Evolutionary conservation across 495 filamentous ascomycete genomes (phyloP), one percentile per base, ranked within the genome.

Genomic region (Lasiosphaeriaceae sp.): DNA sequence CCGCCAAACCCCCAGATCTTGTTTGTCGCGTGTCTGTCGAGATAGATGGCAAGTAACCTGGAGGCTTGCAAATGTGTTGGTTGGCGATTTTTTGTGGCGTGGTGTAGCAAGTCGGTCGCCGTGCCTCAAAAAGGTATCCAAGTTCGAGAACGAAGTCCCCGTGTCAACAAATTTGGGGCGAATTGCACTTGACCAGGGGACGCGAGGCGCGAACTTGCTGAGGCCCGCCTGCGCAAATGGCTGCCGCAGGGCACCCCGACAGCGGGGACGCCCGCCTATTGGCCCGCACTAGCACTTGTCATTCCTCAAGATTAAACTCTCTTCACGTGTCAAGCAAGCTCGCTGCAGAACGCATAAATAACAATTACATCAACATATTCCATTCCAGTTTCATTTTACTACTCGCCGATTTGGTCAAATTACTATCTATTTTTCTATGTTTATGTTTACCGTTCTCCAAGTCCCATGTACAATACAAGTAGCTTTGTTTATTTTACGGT

Each of bases 131-230:
- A 3, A 47, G 45, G 45, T 6, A 47, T 47, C 19, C 5, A n/a
- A 44, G 3, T 4, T 31, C 26, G 26, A 31, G 26, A 17, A 43
- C 39, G 14, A 43, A 12, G 14, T 23, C 57, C 51, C 57, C 50
- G 59, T 64, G 68, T 71, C 68, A 71, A 71, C 68, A 71, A 71
- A 66, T 61, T 69, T 60, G 50, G 55, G 57, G 48, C 39, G 14
- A 16, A 16, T 14, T 6, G 39, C 14, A 17, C 14, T 50, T 29
- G 54, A 56, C 57, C 49, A 55, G 50, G 52, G 53, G 62, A 67
- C 67, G 67, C 67, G 63, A 64, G 52, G 61, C 67, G 63, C 65
- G 64, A 50, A 47, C 47, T 48, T 29, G 52, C 57, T 41, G 19
- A 45, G 20, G 22, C 22, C 37, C 34, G 49, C 29, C 43, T 23